Evolutionary conservation across 257 asterid genomes (phyloP).

Genomic region (Capsicum baccatum): DNA sequence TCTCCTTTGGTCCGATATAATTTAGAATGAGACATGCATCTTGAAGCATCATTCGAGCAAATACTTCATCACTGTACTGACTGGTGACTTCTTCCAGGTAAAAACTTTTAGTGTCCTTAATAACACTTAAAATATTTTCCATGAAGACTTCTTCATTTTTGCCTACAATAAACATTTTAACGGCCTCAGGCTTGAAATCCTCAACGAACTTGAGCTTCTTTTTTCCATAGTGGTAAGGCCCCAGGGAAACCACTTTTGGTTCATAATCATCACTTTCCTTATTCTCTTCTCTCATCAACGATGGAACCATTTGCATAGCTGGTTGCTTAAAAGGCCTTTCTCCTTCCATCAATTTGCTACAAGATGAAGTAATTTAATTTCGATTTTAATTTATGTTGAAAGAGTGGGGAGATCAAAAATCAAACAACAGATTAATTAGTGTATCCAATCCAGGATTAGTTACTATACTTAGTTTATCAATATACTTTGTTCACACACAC

Average conservation of each 20-base stretch:
- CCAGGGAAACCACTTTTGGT: not conserved
- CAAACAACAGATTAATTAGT: too few relatives aligned
- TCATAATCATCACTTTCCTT: not conserved
- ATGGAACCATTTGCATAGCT: not conserved
- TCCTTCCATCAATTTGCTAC: too few relatives aligned
- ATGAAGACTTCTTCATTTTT: not conserved
- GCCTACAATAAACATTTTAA: not conserved
- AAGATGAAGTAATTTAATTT: too few relatives aligned
- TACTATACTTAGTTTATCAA: too few relatives aligned
- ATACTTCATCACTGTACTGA: not conserved
- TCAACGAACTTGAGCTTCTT: not conserved
- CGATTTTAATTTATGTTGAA: too few relatives aligned
- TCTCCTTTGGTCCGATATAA: not conserved
- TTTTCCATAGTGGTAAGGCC: not conserved
- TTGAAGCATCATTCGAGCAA: conserved; percentile 31
- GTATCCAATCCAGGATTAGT: too few relatives aligned
- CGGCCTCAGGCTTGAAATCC: not conserved
- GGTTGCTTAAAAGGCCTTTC: too few relatives aligned
- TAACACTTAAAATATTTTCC: not conserved
- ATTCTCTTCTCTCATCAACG: not conserved
- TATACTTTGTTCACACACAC: too few relatives aligned
- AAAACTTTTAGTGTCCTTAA: not conserved
- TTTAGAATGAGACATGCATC: conserved; percentile 20
- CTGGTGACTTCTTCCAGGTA: not conserved
- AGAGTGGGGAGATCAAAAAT: too few relatives aligned